Percentiles rank a stretch among this genome's conserved stretches.
Conservation (phyloP, 208 protist genomes). For the Willaertia magna region DNA sequence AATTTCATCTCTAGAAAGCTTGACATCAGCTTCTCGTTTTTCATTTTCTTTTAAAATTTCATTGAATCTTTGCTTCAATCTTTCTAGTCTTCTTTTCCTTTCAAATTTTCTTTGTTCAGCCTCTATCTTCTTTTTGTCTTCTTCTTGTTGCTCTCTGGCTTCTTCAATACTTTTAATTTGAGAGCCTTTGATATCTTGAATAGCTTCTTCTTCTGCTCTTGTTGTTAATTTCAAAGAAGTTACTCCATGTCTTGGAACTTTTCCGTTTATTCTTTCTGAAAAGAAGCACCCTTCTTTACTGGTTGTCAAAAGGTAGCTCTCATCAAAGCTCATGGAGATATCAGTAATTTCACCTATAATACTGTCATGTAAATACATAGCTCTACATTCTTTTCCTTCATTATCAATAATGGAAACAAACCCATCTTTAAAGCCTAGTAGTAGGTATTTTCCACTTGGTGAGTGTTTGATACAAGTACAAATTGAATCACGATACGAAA, state of each 20-base stretch:
- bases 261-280: slow-evolving; percentile 29
- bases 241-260: background rate
- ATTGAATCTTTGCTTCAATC: slow-evolving; percentile 46
- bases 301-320: slow-evolving; percentile 57
- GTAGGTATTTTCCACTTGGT: background rate
- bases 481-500: background rate
- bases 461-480: background rate
- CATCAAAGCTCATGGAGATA: slow-evolving; percentile 56
- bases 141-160: slow-evolving; percentile 24
- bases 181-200: background rate
- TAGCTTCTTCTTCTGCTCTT: background rate
- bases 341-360: slow-evolving; percentile 24
- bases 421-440: background rate
- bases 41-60: slow-evolving; percentile 57
- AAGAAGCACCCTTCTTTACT: slow-evolving; percentile 74
- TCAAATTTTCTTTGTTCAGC: slow-evolving; percentile 11
- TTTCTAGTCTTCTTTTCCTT: slow-evolving; percentile 45
- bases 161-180: slow-evolving; percentile 19
- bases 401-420: background rate
- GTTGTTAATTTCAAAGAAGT: background rate
- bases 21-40: slow-evolving; percentile 31
- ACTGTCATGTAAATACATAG: slow-evolving; percentile 49
- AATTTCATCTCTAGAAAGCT: slow-evolving; percentile 48
- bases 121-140: slow-evolving; percentile 48
- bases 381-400: background rate